Evolutionary conservation across 1,284 basidiomycete species (phyloP), one percentile per base, ranked within the genome.

Genomic region (Microbotryum saponariae): DNA sequence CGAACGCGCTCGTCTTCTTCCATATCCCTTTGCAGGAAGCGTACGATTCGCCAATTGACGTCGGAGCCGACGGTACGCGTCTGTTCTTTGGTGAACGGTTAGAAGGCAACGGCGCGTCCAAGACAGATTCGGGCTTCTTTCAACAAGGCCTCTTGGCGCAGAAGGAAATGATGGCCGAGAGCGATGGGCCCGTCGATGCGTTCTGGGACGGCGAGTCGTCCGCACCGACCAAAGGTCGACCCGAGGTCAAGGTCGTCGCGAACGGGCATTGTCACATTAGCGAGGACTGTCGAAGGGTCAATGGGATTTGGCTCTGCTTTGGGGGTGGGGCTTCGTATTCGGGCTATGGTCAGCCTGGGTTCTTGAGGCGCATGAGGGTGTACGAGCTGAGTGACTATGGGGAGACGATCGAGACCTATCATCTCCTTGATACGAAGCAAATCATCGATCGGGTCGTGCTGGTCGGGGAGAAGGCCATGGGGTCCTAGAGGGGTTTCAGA

Each of bases 241-340:
- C 78, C 0, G 89, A 91, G 72, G 85, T 91, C 56, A 91, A 89
- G 61, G 68, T 70, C 31, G 45, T 70, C 9, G 55, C 67, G 21
- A 59, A 69, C 27, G 69, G 67, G 0, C 91, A 96, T 74, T 86
- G 83, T 72, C 91, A 73, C 59, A 61, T 73, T 57, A 73, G 72
- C 12, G 90, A 93, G 72, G 88, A 91, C 71, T 97, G 93, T 72
- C 80, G 85, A 67, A 82, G 92, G 9, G 81, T 91, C 7, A 80
- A 84, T 53, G 88, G 88, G 8, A 80, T 94, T 4, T 97, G 94
- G 93, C 79, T 88, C 70, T 97, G 93, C 77, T 98, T 98, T 74
- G 89, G 89, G 25, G 93, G 93, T 31, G 93, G 92, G 70, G 85
- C 88, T 78, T 54, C 60, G 59, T 96, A 88, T 72, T 87, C 88